Evolutionary conservation across 805 yeast genomes (phyloP), one percentile per base, ranked within the genome.

Genomic region (Saturnispora zaruensis): DNA sequence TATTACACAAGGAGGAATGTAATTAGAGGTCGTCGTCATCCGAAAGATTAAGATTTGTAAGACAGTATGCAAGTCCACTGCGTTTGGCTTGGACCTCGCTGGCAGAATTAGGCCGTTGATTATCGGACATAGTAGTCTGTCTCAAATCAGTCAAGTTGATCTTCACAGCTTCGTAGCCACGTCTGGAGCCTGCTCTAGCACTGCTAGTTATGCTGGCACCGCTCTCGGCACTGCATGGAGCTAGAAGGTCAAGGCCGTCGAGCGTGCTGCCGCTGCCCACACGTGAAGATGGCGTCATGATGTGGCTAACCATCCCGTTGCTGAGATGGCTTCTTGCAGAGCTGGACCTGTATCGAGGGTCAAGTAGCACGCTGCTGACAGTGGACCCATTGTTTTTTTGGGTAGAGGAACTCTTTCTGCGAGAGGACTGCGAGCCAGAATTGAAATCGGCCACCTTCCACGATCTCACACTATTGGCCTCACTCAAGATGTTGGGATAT

Each of bases 61-160:
- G 45, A 11, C 55, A 51, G 28, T 34, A 56, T 4, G 59, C 59
- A 25, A 57, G 44, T 1, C 55, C 59, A 32, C 53, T 51, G 13
- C 28, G n/a, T 23, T 38, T 38, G 18, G n/a, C 16, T 11, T 20
- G 24, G 5, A 5, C 8, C 11, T 36, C 40, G 14, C 13, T 36
- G 1, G 14, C 40, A 11, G 40, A 28, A 28, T 36, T 18, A 9
- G 40, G 16, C 23, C 21, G 11, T 8, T 38, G 42, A 13, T 16
- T 21, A 23, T 38, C 40, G 20, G 40, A 36, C 21, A 38, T 21
- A 23, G 42, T 38, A 8, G 28, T 23, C 16, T 38, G 42, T 14
- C 42, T 38, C 26, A 38, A 38, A 23, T 38, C 42, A 38, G 7
- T 23, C 20, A 38, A 38, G 18, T 38, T 38, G 18, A 38, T 38